phyloP scores from a whole-genome alignment of 768 basidiomycete genomes.

The Sarcomyxa edulis region DNA sequence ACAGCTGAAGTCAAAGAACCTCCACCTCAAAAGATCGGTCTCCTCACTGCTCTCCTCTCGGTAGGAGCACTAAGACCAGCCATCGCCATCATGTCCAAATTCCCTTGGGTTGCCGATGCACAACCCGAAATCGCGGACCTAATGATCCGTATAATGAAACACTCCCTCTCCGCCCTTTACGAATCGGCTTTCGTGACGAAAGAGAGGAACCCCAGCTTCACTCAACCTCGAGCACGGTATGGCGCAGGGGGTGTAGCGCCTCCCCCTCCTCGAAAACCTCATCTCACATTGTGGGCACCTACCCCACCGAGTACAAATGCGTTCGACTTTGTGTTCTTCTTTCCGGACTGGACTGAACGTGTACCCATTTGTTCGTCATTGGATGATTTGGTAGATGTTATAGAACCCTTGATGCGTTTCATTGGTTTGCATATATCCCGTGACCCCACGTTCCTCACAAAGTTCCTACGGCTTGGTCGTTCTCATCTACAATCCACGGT shows the following conservation, averaged over 20 bases:
- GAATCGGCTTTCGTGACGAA: slow-evolving; percentile 45
- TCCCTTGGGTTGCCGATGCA: slow-evolving; percentile 80
- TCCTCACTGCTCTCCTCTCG: slow-evolving; percentile 76
- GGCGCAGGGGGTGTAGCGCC: slow-evolving; percentile 48
- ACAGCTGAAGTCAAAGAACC: slow-evolving; percentile 28
- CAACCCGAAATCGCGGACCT: slow-evolving; percentile 84
- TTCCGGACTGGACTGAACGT: slow-evolving; percentile 72
- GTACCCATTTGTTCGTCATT: slow-evolving; percentile 59
- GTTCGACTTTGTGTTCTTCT: slow-evolving; percentile 88
- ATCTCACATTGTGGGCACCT: slow-evolving; percentile 75
- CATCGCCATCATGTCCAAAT: slow-evolving; percentile 73
- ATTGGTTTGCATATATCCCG: slow-evolving; percentile 79
- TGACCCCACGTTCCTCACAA: slow-evolving; percentile 71
- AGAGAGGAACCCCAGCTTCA: slow-evolving; percentile 58
- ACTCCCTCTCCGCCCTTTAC: slow-evolving; percentile 69
- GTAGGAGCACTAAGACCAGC: slow-evolving; percentile 81
- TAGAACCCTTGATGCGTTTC: slow-evolving; percentile 77
- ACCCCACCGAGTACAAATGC: slow-evolving; percentile 72
- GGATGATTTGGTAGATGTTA: slow-evolving; percentile 69
- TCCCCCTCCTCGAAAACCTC: slow-evolving; percentile 52
- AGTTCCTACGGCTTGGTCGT: slow-evolving; percentile 75
- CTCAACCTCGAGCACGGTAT: slow-evolving; percentile 59
- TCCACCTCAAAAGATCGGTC: slow-evolving; percentile 72
- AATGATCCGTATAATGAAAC: slow-evolving; percentile 67
- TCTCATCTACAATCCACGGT: slow-evolving; percentile 54